A percentile compares a stretch with the other conserved stretches of the same genome.
phyloP scores from a whole-genome alignment of 2,329 filamentous ascomycete species.

The Pyricularia grisea region DNA sequence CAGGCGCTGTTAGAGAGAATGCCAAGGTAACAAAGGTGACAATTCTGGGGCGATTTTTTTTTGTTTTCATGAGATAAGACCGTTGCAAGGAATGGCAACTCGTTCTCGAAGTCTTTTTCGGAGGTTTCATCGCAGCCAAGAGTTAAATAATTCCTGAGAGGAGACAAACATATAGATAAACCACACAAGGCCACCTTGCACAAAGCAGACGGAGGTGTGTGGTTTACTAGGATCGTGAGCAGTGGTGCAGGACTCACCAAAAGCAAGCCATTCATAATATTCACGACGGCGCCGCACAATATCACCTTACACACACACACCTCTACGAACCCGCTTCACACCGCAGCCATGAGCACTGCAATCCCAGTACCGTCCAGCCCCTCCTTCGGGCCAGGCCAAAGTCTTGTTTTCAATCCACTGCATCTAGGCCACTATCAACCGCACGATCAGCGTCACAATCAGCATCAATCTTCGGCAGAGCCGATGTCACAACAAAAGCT shows the following conservation, averaged over 20 bases:
- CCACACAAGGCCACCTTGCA: neutral
- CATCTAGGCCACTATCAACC: neutral
- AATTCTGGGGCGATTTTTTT: no score
- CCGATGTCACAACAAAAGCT: neutral
- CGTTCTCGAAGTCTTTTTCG: neutral
- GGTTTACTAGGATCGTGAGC: neutral
- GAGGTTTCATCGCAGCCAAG: neutral
- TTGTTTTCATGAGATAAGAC: neutral
- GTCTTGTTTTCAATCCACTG: neutral
- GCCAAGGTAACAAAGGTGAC: no score
- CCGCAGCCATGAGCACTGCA: neutral
- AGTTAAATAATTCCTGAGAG: neutral
- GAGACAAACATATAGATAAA: neutral
- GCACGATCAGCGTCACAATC: neutral
- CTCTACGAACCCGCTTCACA: neutral
- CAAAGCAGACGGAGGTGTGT: neutral
- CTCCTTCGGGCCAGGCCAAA: neutral
- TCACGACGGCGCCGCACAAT: no score
- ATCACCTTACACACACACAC: no score
- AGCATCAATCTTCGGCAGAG: neutral
- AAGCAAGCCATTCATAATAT: no score
- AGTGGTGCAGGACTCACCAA: neutral
- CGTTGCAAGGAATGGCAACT: neutral
- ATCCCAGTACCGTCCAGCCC: neutral
- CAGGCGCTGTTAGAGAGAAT: neutral